These are phyloP conservation scores for Phylloporus sp. DNA, from an alignment of 768 basidiomycete genomes.

Conservation along the genomic window DNA sequence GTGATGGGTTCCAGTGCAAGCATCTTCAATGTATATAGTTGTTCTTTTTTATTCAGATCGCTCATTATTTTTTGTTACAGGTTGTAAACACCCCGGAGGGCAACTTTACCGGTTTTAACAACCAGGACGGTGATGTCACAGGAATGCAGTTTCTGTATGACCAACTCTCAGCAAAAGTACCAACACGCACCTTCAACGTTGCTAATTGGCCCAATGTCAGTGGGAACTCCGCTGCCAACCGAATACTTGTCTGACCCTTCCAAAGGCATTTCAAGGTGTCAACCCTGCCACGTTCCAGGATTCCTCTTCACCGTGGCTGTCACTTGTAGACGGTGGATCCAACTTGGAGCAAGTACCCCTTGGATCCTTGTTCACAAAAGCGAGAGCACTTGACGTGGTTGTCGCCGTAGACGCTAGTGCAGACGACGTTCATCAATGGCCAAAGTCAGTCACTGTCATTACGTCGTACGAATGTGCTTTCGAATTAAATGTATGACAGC, in stretches of 20 bases:
- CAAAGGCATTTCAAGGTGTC: conserved; percentile 50
- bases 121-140: conserved; percentile 7
- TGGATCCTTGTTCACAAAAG: conserved; percentile 65
- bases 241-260: not conserved
- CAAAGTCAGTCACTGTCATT: conserved; percentile 46
- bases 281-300: conserved; percentile 50
- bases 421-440: conserved; percentile 59
- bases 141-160: conserved; percentile 47
- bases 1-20: conserved; percentile 73
- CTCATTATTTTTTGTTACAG: conserved; percentile 33
- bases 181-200: conserved; percentile 53
- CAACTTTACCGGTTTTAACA: conserved; percentile 27
- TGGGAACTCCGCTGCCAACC: not conserved
- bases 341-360: conserved; percentile 71
- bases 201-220: conserved; percentile 64
- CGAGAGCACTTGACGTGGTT: conserved; percentile 68
- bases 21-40: conserved; percentile 52
- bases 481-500: conserved; percentile 28
- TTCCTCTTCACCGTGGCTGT: conserved; percentile 46
- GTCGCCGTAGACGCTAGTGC: conserved; percentile 69
- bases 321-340: conserved; percentile 68
- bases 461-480: not conserved
- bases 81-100: conserved; percentile 41
- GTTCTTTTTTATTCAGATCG: not conserved
- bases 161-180: conserved; percentile 42